Conservation (phyloP, 202 grass and related monocot species). For the Schoenoplectus tabernaemontani region DNA sequence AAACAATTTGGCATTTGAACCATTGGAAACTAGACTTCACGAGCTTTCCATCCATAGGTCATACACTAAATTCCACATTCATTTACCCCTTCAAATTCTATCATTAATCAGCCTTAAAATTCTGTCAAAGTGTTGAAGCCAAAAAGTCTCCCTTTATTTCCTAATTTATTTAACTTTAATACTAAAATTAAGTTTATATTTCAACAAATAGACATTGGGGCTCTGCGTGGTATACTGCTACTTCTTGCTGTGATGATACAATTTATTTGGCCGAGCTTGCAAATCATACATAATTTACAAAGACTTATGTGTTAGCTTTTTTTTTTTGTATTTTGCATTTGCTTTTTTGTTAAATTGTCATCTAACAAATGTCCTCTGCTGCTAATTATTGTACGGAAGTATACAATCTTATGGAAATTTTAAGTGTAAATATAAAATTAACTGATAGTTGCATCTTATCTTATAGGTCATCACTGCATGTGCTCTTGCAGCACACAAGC, state of each 20-base stretch:
- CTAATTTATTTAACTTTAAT: no score
- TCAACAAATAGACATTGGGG: not conserved
- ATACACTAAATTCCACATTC: no score
- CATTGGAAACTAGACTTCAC: no score
- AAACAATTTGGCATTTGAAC: no score
- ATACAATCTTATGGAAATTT: not conserved
- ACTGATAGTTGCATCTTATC: not conserved
- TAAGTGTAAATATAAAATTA: not conserved
- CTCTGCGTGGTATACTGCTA: not conserved
- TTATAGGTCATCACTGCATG: constrained; percentile 51
- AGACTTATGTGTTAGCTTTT: not conserved
- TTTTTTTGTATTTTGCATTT: not conserved
- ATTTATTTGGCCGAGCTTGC: not conserved
- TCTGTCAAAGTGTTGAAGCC: no score
- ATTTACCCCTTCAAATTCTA: no score
- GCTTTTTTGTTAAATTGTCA: not conserved
- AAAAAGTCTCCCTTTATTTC: no score
- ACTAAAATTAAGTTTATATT: no score
- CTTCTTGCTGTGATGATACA: not conserved
- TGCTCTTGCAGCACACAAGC: constrained; percentile 58
- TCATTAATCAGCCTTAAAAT: no score
- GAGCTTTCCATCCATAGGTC: no score
- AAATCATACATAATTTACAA: not conserved
- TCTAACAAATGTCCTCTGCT: not conserved
- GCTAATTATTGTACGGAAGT: not conserved